Evolutionary conservation across 2,329 filamentous ascomycete species (phyloP).

Genomic region (Fonsecaea nubica): DNA sequence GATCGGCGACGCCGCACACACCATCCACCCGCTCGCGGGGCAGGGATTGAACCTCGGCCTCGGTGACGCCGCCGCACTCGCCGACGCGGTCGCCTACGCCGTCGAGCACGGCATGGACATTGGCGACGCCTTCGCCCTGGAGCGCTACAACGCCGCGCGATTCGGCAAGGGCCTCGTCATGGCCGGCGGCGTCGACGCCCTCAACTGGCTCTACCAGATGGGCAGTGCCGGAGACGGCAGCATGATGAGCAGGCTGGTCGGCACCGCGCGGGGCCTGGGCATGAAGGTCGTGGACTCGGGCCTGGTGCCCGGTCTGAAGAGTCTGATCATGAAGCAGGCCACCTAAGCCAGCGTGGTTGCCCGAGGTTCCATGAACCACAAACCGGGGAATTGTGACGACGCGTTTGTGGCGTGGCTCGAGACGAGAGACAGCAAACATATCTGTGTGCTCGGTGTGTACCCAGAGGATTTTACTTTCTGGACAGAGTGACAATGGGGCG

Average conservation of each 20-base stretch:
- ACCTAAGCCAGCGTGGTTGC: slow-evolving; percentile 7
- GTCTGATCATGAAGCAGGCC: slow-evolving; percentile 38
- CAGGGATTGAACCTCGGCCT: slow-evolving; percentile 95
- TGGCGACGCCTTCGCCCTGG: slow-evolving; percentile 76
- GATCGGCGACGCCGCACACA: slow-evolving; percentile 93
- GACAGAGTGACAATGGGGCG: neutral
- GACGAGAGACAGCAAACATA: too few species aligned
- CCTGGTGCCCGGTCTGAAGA: slow-evolving; percentile 36
- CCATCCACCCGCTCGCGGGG: slow-evolving; percentile 90
- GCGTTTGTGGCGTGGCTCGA: neutral
- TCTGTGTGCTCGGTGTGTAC: too few species aligned
- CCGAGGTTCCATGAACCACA: neutral
- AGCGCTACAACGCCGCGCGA: slow-evolving; percentile 79
- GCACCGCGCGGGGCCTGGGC: slow-evolving; percentile 33
- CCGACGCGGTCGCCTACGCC: slow-evolving; percentile 74
- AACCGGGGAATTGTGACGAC: neutral
- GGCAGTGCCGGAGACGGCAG: slow-evolving; percentile 32
- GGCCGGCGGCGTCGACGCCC: slow-evolving; percentile 36
- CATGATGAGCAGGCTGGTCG: slow-evolving; percentile 26
- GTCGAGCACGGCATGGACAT: slow-evolving; percentile 86
- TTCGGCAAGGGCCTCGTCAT: slow-evolving; percentile 63
- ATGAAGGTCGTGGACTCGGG: slow-evolving; percentile 35
- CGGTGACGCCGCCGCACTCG: slow-evolving; percentile 82
- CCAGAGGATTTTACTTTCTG: too few species aligned
- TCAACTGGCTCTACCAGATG: slow-evolving; percentile 39